phyloP scores from a whole-genome alignment of 805 yeast species.

The Lachancea cidri region DNA sequence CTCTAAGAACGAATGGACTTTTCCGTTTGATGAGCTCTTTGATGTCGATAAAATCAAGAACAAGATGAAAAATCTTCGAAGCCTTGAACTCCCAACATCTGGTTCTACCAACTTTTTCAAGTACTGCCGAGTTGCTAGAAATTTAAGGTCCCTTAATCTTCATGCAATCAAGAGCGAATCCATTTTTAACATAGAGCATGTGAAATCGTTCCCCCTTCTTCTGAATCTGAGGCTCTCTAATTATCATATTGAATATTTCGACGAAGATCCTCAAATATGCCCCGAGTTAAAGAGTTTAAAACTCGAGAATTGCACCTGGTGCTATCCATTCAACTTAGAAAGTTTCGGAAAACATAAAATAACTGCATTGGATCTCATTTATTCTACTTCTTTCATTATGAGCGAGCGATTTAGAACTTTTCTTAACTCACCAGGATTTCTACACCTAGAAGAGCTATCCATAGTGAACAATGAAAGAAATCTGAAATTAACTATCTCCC shows the following conservation, averaged over 20 bases:
- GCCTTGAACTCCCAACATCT: constrained; percentile 22
- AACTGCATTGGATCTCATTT: constrained; percentile 22
- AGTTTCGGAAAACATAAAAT: constrained; percentile 25
- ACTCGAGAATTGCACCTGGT: constrained; percentile 49
- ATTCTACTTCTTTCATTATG: constrained; percentile 31
- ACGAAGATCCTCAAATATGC: constrained; percentile 20
- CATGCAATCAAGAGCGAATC: constrained; percentile 20
- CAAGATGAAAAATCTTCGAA: constrained; percentile 18
- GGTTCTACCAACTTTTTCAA: constrained; percentile 35
- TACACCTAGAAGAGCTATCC: constrained; percentile 22
- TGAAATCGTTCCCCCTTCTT: constrained; percentile 35
- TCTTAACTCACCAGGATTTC: constrained; percentile 24
- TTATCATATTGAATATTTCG: constrained; percentile 42
- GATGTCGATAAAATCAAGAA: constrained; percentile 2
- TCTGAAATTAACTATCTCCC: constrained; percentile 31
- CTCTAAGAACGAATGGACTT: constrained; percentile 34
- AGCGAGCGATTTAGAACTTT: constrained; percentile 35
- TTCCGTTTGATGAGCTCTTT: constrained; percentile 28
- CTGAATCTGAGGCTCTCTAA: constrained; percentile 34
- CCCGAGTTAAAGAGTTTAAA: constrained; percentile 26
- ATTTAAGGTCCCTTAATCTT: constrained; percentile 18
- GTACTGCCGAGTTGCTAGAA: constrained; percentile 20
- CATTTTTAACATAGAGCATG: constrained; percentile 41
- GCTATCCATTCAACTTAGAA: constrained; percentile 46
- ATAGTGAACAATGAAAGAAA: constrained; percentile 27